phyloP scores from a whole-genome alignment of 768 basidiomycete genomes.

The Hypholoma fasciculare region DNA sequence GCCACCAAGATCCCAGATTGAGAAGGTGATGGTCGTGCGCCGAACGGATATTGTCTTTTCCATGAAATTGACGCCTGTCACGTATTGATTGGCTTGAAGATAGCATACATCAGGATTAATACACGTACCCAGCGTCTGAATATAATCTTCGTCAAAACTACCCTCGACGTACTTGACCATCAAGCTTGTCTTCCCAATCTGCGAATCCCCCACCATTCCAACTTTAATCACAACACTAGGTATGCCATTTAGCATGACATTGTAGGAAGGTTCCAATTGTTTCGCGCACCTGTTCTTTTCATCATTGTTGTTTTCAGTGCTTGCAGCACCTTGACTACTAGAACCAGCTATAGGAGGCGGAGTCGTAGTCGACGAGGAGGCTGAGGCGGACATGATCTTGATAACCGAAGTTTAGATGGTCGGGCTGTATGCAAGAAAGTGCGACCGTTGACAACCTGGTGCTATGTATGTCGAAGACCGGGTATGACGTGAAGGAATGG shows the following conservation, averaged over 20 bases:
- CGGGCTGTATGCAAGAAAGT: conserved; percentile 18
- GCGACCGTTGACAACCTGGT: conserved; percentile 16
- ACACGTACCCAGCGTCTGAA: conserved; percentile 92
- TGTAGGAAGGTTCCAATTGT: background rate
- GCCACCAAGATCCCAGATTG: conserved; percentile 97
- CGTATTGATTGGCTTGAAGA: conserved; percentile 1
- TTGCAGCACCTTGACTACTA: conserved; percentile 47
- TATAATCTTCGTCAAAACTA: conserved; percentile 98
- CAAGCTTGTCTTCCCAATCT: conserved; percentile 98
- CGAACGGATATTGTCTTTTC: conserved; percentile 99
- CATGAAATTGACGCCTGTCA: conserved; percentile 95
- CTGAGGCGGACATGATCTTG: conserved; percentile 48
- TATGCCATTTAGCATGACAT: background rate
- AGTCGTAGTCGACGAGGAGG: conserved; percentile 48
- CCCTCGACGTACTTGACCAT: conserved; percentile 99
- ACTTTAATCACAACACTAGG: conserved; percentile 93
- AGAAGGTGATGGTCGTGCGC: conserved; percentile 98
- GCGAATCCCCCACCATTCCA: conserved; percentile 99
- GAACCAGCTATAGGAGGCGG: conserved; percentile 40
- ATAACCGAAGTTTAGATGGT: conserved; percentile 16
- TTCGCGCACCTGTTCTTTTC: conserved; percentile 67
- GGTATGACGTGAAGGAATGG: conserved; percentile 17
- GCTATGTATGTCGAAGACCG: conserved; percentile 7
- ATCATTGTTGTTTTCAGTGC: conserved; percentile 55
- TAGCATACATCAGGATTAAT: no score